Base-by-base conservation (phyloP, 179 eudicot genomes). In the Spergularia azorica region DNA sequence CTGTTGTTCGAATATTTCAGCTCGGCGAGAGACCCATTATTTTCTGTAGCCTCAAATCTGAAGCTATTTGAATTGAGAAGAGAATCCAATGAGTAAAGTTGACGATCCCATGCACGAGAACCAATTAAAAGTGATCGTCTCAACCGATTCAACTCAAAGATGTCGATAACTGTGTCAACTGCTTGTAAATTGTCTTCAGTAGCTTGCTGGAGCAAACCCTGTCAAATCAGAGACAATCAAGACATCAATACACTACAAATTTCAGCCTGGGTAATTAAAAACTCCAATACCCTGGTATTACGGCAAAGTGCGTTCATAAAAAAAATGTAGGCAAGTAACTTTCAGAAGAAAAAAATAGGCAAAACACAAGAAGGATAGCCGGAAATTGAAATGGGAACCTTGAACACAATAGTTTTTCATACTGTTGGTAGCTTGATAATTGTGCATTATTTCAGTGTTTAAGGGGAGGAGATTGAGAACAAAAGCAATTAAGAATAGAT, bases 51-150 rank as follows among this genome's bases (percentile, higher is more conserved):
- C 20, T 85, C 85, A 12, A 81, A 79, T 59, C 73, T 76, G 62
- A 80, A 57, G 72, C 69, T 75, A 77, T 71, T 82, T 57, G 87
- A 79, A 77, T 76, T 85, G 55, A 92, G 83, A 65, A 86, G 94
- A 67, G 90, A 86, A 76, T 92, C 90, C 67, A 96, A 76, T 69
- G 88, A 87, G 85, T 80, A 85, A 73, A 96, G 87, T 55, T 88
- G 90, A 21, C 89, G 90, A 66, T 92, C 96, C 98, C 99, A 96
- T 74, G 90, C 83, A 79, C 79, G 92, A 56, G 89, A 86, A 70
- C 74, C 83, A 63, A 88, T 63, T 52, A 96, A 55, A 79, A 96
- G 97, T 38, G 92, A 85, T 65, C 82, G 93, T 39, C 93, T 90
- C 80, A 94, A 75, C 60, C 85, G 86, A 79, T 96, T 96, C 63